A percentile compares a stretch with the other conserved stretches of the same genome.
Conservation (phyloP, 208 protist genomes). For the Balamuthia mandrillaris region DNA sequence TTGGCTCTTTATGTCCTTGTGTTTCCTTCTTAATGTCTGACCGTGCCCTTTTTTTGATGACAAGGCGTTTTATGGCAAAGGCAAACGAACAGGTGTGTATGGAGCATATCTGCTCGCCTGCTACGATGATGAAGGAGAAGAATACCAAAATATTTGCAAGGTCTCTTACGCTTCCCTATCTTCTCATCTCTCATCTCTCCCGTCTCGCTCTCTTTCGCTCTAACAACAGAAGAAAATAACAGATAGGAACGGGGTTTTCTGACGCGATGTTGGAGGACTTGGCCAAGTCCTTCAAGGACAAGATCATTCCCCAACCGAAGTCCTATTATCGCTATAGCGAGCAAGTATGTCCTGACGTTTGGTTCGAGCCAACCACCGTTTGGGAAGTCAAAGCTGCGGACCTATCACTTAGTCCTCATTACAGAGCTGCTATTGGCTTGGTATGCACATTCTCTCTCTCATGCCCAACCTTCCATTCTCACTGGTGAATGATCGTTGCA, state of each 20-base stretch:
- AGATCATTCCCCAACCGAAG: conserved; percentile 29
- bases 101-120: conserved; percentile 97
- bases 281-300: conserved; percentile 32
- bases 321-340: conserved; percentile 31
- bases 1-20: neutral
- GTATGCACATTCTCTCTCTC: neutral
- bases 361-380: conserved; percentile 86
- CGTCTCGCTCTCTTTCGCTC: neutral
- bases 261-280: conserved; percentile 48
- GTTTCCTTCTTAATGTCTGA: neutral
- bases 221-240: too few relatives aligned
- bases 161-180: conserved; percentile 6
- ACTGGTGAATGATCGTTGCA: neutral
- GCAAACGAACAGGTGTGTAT: conserved; percentile 92
- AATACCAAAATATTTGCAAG: conserved; percentile 96
- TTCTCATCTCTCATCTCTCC: neutral
- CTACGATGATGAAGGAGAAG: conserved; percentile 93
- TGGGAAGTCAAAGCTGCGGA: conserved; percentile 99
- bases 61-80: conserved; percentile 83
- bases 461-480: neutral
- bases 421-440: conserved; percentile 83
- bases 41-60: neutral
- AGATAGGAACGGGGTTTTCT: conserved; percentile 62
- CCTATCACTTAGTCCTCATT: conserved; percentile 94
- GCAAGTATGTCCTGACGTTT: conserved; percentile 14